Evolutionary conservation across 148 eudicot genomes (phyloP), one percentile per base, ranked within the genome.

Genomic region (Fallopia convolvulus): DNA sequence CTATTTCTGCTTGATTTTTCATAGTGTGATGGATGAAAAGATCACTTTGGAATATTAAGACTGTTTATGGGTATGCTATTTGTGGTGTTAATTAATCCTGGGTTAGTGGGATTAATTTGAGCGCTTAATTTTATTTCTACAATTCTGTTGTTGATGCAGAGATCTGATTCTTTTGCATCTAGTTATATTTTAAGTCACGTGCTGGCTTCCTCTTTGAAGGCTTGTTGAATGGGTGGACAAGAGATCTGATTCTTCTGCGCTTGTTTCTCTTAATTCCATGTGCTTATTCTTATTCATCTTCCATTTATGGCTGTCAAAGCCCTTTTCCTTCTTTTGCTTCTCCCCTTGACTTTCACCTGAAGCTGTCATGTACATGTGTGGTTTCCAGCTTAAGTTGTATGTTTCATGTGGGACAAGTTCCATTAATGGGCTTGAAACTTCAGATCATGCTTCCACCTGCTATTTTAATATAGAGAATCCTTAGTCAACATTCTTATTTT

Each of bases 361-460:
- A 83, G 87, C 79, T 79, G 81, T 82, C 83, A 79, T 26, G 30
- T 26, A 26, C 83, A 56, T 79, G 82, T 81, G 50, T 72, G 21
- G 10, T 23, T 23, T 56, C 63, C 63, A 56, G 63, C 21, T 58
- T 3, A 58, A 10, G 17, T 63, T 17, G 0, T 26, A 12, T 63
- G 70, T 23, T 26, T 63, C 70, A 56, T 56, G 23, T 56, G 14
- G 14, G 18, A 3, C 53, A 11, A 49, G 18, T 14, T 49, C 17
- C 53, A 26, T 63, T 26, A 30, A 23, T 30, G 14, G 2, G 39
- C 2, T 63, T 30, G 70, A 63, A 63, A 0, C 70, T 63, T 63
- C 36, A 30, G 36, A 63, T 26, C 70, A 63, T 2, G 14, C 63
- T 56, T 56, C 63, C 63, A 56, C 63, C 30, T 61, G 33, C 2